Percentiles rank a stretch among this genome's conserved stretches.
These are phyloP conservation scores for Perilla frutescens DNA, from an alignment of 257 asterid genomes.

Conservation along the genomic window DNA sequence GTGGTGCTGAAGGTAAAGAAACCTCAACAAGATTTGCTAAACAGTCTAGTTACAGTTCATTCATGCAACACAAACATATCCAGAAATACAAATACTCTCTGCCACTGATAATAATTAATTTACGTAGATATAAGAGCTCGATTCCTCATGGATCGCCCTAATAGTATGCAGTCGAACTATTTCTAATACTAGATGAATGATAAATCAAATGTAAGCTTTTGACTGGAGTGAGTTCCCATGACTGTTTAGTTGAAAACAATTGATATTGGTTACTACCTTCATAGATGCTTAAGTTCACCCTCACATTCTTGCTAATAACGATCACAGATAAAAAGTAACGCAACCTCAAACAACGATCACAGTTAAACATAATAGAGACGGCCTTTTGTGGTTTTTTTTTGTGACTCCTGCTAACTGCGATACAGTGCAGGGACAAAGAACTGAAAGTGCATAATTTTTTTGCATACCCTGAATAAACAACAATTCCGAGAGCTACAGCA, in stretches of 20 bases:
- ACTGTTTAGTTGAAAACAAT: background rate
- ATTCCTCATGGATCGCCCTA: too few relatives aligned
- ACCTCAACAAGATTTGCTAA: background rate
- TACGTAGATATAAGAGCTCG: too few relatives aligned
- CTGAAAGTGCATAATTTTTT: background rate
- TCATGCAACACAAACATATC: background rate
- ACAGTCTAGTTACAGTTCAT: background rate
- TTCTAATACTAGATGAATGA: too few relatives aligned
- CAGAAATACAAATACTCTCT: background rate
- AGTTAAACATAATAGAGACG: background rate
- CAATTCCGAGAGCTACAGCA: slow-evolving; percentile 72
- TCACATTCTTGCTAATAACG: background rate
- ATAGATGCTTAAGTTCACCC: background rate
- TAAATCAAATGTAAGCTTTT: too few relatives aligned
- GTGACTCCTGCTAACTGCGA: background rate
- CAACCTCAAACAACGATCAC: background rate
- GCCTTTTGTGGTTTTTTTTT: background rate
- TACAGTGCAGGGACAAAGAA: background rate
- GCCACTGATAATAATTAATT: too few relatives aligned
- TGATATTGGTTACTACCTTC: background rate
- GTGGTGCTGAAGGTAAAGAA: too few relatives aligned
- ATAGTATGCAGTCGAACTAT: too few relatives aligned
- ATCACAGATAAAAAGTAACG: background rate
- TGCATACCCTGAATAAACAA: slow-evolving; percentile 80
- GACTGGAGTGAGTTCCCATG: too few relatives aligned